Evolutionary conservation across 805 yeast species (phyloP).

Genomic region (Ogataea methylovora): DNA sequence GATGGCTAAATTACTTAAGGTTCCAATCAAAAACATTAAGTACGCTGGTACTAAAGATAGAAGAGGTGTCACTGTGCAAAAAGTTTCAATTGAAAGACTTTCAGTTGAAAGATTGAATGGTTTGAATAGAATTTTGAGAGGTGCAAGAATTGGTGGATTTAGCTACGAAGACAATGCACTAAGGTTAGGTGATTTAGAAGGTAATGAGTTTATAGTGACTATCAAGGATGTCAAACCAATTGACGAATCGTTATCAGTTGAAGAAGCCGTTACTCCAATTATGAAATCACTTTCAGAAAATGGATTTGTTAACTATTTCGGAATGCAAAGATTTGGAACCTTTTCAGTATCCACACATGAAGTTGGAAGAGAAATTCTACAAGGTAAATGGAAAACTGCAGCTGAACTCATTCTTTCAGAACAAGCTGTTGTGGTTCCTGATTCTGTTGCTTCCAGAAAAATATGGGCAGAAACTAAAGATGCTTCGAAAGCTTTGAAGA

Average conservation of each 20-base stretch:
- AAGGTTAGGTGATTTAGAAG: slow-evolving; percentile 74
- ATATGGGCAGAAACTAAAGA: slow-evolving; percentile 73
- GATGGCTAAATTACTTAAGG: slow-evolving; percentile 62
- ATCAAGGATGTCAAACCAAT: slow-evolving; percentile 59
- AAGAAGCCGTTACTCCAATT: slow-evolving; percentile 41
- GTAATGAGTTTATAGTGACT: slow-evolving; percentile 84
- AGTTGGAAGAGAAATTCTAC: slow-evolving; percentile 66
- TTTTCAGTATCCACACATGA: slow-evolving; percentile 87
- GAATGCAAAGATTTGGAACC: slow-evolving; percentile 98
- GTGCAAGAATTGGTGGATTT: slow-evolving; percentile 77
- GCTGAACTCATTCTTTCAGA: slow-evolving; percentile 75
- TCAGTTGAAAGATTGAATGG: slow-evolving; percentile 69
- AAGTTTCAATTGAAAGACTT: slow-evolving; percentile 59
- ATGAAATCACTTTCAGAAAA: slow-evolving; percentile 48
- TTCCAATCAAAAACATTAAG: slow-evolving; percentile 63
- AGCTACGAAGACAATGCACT: slow-evolving; percentile 54
- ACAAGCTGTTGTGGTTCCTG: slow-evolving; percentile 78
- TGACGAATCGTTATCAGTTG: slow-evolving; percentile 27
- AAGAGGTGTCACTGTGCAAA: slow-evolving; percentile 91
- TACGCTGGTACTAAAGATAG: slow-evolving; percentile 97
- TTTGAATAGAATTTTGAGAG: slow-evolving; percentile 67
- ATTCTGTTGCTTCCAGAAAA: slow-evolving; percentile 73
- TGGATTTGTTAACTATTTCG: slow-evolving; percentile 92
- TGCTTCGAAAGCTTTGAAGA: slow-evolving; percentile 53
- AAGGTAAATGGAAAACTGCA: slow-evolving; percentile 73